These are phyloP conservation scores for Phyllosticta citribraziliensis DNA, from an alignment of 2,329 filamentous ascomycete species.

Conservation along the genomic window DNA sequence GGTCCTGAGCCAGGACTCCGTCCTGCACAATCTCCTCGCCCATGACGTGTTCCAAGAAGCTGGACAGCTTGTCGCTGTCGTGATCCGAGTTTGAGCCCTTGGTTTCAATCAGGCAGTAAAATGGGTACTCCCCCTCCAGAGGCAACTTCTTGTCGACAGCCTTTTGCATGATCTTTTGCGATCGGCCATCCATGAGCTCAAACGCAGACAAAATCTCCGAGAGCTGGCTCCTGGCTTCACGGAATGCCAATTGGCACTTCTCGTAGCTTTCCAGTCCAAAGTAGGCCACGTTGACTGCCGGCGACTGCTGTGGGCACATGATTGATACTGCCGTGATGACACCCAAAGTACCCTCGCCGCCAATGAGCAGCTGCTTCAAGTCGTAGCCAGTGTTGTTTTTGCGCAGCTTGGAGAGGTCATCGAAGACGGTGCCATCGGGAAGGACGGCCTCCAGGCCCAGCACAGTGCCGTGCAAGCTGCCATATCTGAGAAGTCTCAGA, in stretches of 20 bases:
- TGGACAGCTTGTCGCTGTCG: conserved; percentile 79
- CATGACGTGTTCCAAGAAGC: conserved; percentile 89
- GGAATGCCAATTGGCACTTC: conserved; percentile 76
- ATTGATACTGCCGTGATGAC: conserved; percentile 88
- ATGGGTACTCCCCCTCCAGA: conserved; percentile 74
- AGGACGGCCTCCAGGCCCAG: conserved; percentile 89
- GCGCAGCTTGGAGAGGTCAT: conserved; percentile 77
- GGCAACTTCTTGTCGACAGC: conserved; percentile 71
- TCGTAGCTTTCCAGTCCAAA: conserved; percentile 87
- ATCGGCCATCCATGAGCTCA: conserved; percentile 87
- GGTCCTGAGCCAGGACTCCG: conserved; percentile 85
- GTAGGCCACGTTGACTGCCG: conserved; percentile 88
- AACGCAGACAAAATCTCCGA: conserved; percentile 96
- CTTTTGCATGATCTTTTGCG: conserved; percentile 63
- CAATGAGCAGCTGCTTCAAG: conserved; percentile 92
- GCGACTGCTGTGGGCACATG: conserved; percentile 75
- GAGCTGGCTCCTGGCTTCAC: conserved; percentile 79
- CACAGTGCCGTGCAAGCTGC: conserved; percentile 86
- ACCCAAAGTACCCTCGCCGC: conserved; percentile 87
- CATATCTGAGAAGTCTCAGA: conserved; percentile 79
- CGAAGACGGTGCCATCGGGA: conserved; percentile 82
- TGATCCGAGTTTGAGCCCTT: conserved; percentile 91
- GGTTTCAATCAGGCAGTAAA: conserved; percentile 95
- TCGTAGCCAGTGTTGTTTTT: conserved; percentile 99
- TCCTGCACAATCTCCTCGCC: conserved; percentile 75